Conservation (phyloP, 176 grass and related monocot genomes). For the Sorghum bicolor region DNA sequence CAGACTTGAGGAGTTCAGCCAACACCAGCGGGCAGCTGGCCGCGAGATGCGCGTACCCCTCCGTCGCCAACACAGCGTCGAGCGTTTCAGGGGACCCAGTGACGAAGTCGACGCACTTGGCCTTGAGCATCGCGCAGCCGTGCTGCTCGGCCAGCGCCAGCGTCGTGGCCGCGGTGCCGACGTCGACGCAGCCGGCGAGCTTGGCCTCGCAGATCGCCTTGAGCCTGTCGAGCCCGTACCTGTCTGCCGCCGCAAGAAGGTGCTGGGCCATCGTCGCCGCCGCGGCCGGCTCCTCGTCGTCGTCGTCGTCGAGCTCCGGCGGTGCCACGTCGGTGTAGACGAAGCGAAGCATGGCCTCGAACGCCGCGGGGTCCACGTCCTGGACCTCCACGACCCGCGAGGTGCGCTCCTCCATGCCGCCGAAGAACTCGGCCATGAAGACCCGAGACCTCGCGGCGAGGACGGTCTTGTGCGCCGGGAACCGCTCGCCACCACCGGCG, state of each 20-base stretch:
- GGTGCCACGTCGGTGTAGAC: constrained; percentile 41
- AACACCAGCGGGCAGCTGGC: not conserved
- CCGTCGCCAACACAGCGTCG: not conserved
- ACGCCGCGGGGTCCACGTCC: not conserved
- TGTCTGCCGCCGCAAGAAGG: constrained; percentile 42
- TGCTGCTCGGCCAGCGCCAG: not conserved
- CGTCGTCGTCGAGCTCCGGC: not conserved
- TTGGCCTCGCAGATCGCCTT: constrained; percentile 42
- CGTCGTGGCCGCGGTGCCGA: not conserved
- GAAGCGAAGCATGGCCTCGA: constrained; percentile 37
- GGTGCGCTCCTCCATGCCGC: no score
- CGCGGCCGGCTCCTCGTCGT: no score
- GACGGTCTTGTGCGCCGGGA: constrained; percentile 3
- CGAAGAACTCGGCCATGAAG: no score
- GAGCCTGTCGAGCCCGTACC: constrained; percentile 39
- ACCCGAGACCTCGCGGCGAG: not conserved
- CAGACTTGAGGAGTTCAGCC: not conserved
- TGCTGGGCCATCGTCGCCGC: constrained; percentile 9
- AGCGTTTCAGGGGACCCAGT: not conserved
- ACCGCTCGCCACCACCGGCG: not conserved
- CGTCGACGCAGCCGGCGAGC: not conserved
- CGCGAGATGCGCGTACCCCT: not conserved
- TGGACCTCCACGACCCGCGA: not conserved
- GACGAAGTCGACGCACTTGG: not conserved
- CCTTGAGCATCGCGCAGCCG: not conserved